Evolutionary conservation across 495 filamentous ascomycete genomes (phyloP).

Genomic region (Penicillium flavigenum): DNA sequence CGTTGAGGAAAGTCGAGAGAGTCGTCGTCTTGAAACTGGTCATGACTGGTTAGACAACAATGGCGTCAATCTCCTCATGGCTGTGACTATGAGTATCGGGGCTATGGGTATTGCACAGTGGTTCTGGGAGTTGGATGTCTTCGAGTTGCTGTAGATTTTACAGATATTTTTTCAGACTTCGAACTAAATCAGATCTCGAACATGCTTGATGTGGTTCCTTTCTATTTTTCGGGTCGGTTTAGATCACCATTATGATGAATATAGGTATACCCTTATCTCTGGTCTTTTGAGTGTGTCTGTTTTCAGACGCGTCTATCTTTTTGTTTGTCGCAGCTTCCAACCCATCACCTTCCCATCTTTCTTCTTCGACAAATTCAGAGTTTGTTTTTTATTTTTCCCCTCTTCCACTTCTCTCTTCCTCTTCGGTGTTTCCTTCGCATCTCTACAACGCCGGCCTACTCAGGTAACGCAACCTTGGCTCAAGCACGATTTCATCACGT

Average conservation of each 20-base stretch:
- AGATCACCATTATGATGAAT: not conserved
- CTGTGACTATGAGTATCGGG: slow-evolving; percentile 71
- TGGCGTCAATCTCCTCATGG: slow-evolving; percentile 89
- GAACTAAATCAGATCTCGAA: not conserved
- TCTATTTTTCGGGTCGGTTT: not conserved
- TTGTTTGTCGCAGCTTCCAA: not conserved
- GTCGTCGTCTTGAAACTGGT: slow-evolving; percentile 69
- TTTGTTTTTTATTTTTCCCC: not conserved
- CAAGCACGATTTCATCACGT: not conserved
- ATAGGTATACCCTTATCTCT: not conserved
- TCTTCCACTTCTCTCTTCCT: not conserved
- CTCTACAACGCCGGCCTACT: not conserved
- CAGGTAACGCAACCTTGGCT: not conserved
- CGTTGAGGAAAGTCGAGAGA: slow-evolving; percentile 53
- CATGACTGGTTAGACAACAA: slow-evolving; percentile 87
- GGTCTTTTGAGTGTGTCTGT: not conserved
- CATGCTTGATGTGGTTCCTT: not conserved
- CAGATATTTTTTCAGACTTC: not conserved
- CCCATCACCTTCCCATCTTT: not conserved
- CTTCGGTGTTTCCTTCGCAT: not conserved
- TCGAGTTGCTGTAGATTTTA: slow-evolving; percentile 15
- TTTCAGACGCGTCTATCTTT: not conserved
- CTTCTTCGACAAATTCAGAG: not conserved
- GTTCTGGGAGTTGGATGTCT: slow-evolving; percentile 38
- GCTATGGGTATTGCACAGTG: slow-evolving; percentile 64